Evolutionary conservation across 495 filamentous ascomycete species (phyloP).

Genomic region (Elaphomyces granulatus): DNA sequence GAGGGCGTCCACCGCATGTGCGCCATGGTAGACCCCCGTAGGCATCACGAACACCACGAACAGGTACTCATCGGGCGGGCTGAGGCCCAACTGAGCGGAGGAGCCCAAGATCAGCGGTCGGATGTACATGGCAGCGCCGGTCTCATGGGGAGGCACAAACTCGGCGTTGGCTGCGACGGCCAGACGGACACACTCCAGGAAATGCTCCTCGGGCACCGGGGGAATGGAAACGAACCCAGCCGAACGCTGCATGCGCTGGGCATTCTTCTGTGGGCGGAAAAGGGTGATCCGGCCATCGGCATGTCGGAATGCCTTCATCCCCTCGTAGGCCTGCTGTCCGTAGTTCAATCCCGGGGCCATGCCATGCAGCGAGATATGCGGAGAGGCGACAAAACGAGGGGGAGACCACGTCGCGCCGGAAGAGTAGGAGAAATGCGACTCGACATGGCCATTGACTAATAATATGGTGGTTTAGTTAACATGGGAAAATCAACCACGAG

Average conservation of each 20-base stretch:
- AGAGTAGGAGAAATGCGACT: constrained; percentile 54
- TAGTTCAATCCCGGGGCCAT: constrained; percentile 89
- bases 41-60: constrained; percentile 76
- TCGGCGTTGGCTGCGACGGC: constrained; percentile 77
- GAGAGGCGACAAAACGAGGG: constrained; percentile 58
- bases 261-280: constrained; percentile 73
- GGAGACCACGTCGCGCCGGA: constrained; percentile 51
- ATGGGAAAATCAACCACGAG: no score
- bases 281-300: constrained; percentile 50
- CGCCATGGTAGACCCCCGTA: constrained; percentile 80
- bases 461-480: no score
- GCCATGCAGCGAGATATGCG: constrained; percentile 70
- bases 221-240: constrained; percentile 70
- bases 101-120: constrained; percentile 77
- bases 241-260: constrained; percentile 62
- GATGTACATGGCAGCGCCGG: constrained; percentile 78
- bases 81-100: constrained; percentile 64
- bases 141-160: constrained; percentile 71
- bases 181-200: constrained; percentile 56
- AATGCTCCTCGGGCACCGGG: constrained; percentile 53
- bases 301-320: constrained; percentile 78
- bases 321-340: constrained; percentile 87
- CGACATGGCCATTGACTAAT: constrained; percentile 22
- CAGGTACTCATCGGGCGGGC: constrained; percentile 75
- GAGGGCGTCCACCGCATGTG: constrained; percentile 62